phyloP scores from a whole-genome alignment of 2,329 filamentous ascomycete species.

The Bipolaris oryzae region DNA sequence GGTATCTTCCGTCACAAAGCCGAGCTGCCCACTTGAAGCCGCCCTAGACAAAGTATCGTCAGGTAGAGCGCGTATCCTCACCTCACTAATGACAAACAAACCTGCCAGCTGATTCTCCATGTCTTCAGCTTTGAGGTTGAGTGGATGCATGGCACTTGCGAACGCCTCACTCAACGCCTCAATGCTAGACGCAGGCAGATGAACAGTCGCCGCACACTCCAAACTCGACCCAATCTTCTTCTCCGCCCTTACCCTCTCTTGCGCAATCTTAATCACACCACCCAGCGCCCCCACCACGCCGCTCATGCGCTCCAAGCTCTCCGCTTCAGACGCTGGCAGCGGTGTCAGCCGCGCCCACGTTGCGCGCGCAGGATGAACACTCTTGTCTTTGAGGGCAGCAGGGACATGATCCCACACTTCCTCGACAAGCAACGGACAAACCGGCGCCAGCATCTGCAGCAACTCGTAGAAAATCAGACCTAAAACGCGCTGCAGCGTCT shows the following conservation, averaged over 20 bases:
- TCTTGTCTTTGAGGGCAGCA: constrained; percentile 59
- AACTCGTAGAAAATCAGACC: constrained; percentile 72
- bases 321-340: background rate
- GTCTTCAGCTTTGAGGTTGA: background rate
- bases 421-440: constrained; percentile 83
- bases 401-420: constrained; percentile 86
- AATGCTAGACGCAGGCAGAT: background rate
- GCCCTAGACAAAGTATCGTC: background rate
- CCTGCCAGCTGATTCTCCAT: constrained; percentile 44
- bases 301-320: constrained; percentile 35
- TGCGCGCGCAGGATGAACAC: constrained; percentile 34
- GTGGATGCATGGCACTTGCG: constrained; percentile 9
- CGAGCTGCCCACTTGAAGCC: background rate
- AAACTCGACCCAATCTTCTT: constrained; percentile 82
- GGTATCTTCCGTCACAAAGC: constrained; percentile 3
- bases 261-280: constrained; percentile 72
- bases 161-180: constrained; percentile 2
- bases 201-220: constrained; percentile 69
- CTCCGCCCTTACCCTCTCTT: constrained; percentile 73
- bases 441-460: constrained; percentile 77
- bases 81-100: constrained; percentile 53
- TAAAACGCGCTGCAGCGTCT: constrained; percentile 62
- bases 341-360: constrained; percentile 31
- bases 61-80: constrained; percentile 19
- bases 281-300: constrained; percentile 58